Conservation (phyloP, 495 filamentous ascomycete genomes). For the Trypethelium eluteriae region DNA sequence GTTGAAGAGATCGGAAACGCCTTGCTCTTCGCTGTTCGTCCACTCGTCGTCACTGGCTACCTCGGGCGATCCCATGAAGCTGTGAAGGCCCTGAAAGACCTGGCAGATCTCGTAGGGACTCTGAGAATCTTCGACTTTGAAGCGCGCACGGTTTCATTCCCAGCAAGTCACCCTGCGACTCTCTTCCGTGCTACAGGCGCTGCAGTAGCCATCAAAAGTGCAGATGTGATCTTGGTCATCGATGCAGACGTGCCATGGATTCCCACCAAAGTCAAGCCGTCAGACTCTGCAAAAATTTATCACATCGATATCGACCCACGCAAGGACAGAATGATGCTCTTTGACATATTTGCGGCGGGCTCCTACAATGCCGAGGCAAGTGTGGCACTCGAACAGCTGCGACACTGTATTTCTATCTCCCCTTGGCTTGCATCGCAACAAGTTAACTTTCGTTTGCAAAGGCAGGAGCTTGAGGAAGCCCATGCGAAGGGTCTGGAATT, state of each 20-base stretch:
- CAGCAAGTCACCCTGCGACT: constrained; percentile 21
- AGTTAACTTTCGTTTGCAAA: neutral
- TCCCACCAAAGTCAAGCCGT: constrained; percentile 52
- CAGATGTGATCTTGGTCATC: constrained; percentile 27
- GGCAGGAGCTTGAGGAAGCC: constrained; percentile 14
- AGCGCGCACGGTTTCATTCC: constrained; percentile 23
- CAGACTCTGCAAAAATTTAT: constrained; percentile 55
- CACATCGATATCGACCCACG: constrained; percentile 83
- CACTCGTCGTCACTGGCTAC: constrained; percentile 25
- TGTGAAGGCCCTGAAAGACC: constrained; percentile 16
- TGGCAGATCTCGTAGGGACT: constrained; percentile 22
- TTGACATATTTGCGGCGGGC: constrained; percentile 35
- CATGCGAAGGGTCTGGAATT: constrained; percentile 16
- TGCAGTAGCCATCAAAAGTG: constrained; percentile 18
- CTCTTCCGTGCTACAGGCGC: constrained; percentile 15
- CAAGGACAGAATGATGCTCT: constrained; percentile 77
- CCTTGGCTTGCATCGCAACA: constrained; percentile 8
- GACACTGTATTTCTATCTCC: constrained; percentile 21
- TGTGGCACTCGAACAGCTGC: constrained; percentile 35
- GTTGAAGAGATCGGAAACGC: constrained; percentile 18
- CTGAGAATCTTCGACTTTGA: constrained; percentile 24
- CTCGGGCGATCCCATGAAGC: constrained; percentile 18
- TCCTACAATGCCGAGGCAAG: constrained; percentile 36
- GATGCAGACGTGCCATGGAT: constrained; percentile 61
- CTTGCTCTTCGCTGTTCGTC: constrained; percentile 19